Conservation (phyloP, 441 rosid genomes). For the Croton setiger region DNA sequence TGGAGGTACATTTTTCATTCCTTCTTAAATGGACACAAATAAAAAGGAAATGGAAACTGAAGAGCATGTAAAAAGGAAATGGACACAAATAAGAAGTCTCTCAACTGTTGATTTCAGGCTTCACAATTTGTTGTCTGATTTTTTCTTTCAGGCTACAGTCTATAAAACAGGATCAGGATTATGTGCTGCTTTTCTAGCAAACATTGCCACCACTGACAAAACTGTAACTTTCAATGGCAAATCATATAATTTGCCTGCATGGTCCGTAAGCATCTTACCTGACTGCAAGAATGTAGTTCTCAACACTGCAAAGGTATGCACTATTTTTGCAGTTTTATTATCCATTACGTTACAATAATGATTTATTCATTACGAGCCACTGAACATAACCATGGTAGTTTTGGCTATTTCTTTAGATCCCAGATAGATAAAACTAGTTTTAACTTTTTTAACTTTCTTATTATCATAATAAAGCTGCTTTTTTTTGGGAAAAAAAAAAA, state of each 20-base stretch:
- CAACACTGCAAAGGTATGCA: conserved; percentile 74
- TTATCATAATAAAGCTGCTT: conserved; percentile 10
- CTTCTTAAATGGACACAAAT: too few relatives aligned
- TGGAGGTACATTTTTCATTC: conserved; percentile 45
- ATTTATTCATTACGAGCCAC: too few relatives aligned
- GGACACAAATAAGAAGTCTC: too few relatives aligned
- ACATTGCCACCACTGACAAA: conserved; percentile 39
- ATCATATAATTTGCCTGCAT: conserved; percentile 46
- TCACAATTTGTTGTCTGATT: background rate
- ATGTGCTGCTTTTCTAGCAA: conserved; percentile 78
- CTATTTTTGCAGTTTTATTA: conserved; percentile 1
- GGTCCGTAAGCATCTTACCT: conserved; percentile 80
- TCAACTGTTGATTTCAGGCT: too few relatives aligned
- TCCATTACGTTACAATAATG: too few relatives aligned
- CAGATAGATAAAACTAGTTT: background rate
- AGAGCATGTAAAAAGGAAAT: conserved; percentile 2
- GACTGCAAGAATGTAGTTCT: conserved; percentile 78
- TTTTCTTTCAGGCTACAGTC: conserved; percentile 48
- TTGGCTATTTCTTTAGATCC: background rate
- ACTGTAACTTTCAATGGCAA: conserved; percentile 46
- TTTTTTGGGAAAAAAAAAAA: too few relatives aligned
- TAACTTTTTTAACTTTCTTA: background rate
- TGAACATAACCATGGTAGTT: too few relatives aligned
- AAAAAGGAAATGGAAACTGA: too few relatives aligned
- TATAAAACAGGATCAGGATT: conserved; percentile 43